Conservation (phyloP, 2,329 filamentous ascomycete species). For the Cordyceps militaris region DNA sequence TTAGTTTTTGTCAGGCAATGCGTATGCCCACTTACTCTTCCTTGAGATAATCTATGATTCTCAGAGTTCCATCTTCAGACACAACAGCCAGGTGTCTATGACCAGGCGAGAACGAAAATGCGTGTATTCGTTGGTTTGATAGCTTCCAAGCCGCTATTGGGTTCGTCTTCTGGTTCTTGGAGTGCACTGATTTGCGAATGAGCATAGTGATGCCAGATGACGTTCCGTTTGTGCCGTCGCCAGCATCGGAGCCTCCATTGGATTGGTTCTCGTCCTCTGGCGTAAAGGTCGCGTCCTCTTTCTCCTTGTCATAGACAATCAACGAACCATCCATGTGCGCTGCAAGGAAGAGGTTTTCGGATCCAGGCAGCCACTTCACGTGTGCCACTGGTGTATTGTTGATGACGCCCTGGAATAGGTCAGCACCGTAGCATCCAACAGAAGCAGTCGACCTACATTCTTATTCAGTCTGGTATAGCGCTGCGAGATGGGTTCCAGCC, state of each 20-base stretch:
- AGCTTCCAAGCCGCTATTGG: constrained; percentile 90
- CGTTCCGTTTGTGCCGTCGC: constrained; percentile 29
- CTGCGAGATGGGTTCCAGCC: constrained; percentile 96
- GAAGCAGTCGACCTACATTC: constrained; percentile 51
- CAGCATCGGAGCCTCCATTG: constrained; percentile 51
- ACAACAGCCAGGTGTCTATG: constrained; percentile 81
- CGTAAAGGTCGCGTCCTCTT: constrained; percentile 75
- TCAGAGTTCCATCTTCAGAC: constrained; percentile 81
- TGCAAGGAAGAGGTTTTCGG: constrained; percentile 86
- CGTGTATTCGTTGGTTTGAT: constrained; percentile 83
- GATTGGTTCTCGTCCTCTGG: constrained; percentile 52
- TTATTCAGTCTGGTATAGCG: constrained; percentile 96
- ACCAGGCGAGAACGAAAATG: constrained; percentile 88
- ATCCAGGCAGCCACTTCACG: constrained; percentile 89
- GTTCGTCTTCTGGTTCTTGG: constrained; percentile 87
- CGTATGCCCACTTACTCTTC: constrained; percentile 59
- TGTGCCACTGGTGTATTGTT: constrained; percentile 78
- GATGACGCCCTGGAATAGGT: constrained; percentile 62
- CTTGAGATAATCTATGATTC: constrained; percentile 84
- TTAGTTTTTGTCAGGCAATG: not conserved
- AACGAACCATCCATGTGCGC: constrained; percentile 87
- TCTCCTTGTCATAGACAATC: constrained; percentile 95
- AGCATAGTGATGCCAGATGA: constrained; percentile 47
- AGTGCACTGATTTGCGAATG: constrained; percentile 86
- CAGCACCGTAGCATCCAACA: not conserved